Evolutionary conservation across 2,329 filamentous ascomycete genomes (phyloP), one percentile per base, ranked within the genome.

Genomic region (Cladosporium sp.): DNA sequence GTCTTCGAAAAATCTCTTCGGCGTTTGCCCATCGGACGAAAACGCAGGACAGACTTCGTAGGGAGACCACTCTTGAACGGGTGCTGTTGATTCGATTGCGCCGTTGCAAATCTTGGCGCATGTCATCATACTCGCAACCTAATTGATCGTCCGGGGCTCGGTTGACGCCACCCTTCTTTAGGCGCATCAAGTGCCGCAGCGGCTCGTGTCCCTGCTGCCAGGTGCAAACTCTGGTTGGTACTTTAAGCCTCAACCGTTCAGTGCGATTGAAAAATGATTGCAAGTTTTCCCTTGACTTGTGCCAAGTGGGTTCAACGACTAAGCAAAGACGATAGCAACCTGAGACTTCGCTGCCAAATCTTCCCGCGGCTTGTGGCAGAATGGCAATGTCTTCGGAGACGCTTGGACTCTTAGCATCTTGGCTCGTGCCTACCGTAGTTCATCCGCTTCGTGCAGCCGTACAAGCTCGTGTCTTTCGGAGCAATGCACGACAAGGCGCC

Each of bases 21-120:
- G 60, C 50, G 60, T 63, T 56, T 63, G 60, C 50, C 56, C 49
- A 50, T 52, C 60, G 50, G 60, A 50, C n/a, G 50, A 63, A 63
- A 63, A 63, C 60, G 60, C 50, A 44, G 33, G 44, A 56, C 49
- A 63, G 50, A 52, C 29, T 63, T 63, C 35, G 14, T 37, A 55
- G 18, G 33, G 37, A 56, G 46, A 63, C 60, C 60, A 63, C 33
- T 56, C 23, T 31, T 40, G 50, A 40, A 46, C 49, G 23, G 23
- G 31, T 62, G 46, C 33, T 55, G 49, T 55, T 63, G 60, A 63
- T n/a, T 44, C 23, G 60, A 28, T 35, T 35, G 60, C 49, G 50
- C 37, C 60, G 60, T 56, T 63, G 21, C 21, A 28, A n/a, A 10
- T n/a, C 58, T 63, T 63, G 60, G 60, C 60, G 26, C 55, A 63